A percentile compares a stretch with the other conserved stretches of the same genome.
Evolutionary conservation across 495 filamentous ascomycete species (phyloP).

Genomic region (Penicillium waksmanii): DNA sequence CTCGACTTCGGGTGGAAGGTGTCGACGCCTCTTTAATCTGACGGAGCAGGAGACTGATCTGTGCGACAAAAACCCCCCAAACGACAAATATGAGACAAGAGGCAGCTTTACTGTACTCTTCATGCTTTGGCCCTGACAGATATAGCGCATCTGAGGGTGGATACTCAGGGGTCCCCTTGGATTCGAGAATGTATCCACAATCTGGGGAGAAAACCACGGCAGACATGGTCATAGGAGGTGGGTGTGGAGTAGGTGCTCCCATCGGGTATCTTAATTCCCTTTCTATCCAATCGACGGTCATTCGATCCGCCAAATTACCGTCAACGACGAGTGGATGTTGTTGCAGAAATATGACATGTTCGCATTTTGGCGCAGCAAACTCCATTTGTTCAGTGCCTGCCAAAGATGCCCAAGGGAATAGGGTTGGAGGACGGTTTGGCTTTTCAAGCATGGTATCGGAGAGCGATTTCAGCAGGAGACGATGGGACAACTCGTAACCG

Average conservation of each 20-base stretch:
- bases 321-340: slow-evolving; percentile 62
- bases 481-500: slow-evolving; percentile 67
- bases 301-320: slow-evolving; percentile 35
- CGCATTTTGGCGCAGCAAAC: slow-evolving; percentile 75
- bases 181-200: slow-evolving; percentile 89
- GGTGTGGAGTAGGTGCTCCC: slow-evolving; percentile 69
- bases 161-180: slow-evolving; percentile 77
- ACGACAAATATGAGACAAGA: slow-evolving; percentile 70
- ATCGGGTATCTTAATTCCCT: slow-evolving; percentile 82
- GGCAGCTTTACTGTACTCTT: slow-evolving; percentile 68
- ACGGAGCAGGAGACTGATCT: slow-evolving; percentile 74
- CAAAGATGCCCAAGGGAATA: slow-evolving; percentile 68
- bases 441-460: slow-evolving; percentile 62
- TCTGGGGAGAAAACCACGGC: slow-evolving; percentile 90
- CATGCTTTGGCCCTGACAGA: slow-evolving; percentile 76
- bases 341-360: slow-evolving; percentile 86
- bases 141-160: slow-evolving; percentile 66
- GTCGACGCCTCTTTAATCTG: slow-evolving; percentile 93
- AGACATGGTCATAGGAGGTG: slow-evolving; percentile 78
- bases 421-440: slow-evolving; percentile 54
- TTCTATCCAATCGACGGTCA: slow-evolving; percentile 70
- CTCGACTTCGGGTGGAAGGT: slow-evolving; percentile 87
- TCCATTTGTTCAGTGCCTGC: slow-evolving; percentile 57
- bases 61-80: slow-evolving; percentile 63
- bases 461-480: slow-evolving; percentile 71